phyloP scores from a whole-genome alignment of 352 stramenopile genomes.

The Phytophthora pluvialis region DNA sequence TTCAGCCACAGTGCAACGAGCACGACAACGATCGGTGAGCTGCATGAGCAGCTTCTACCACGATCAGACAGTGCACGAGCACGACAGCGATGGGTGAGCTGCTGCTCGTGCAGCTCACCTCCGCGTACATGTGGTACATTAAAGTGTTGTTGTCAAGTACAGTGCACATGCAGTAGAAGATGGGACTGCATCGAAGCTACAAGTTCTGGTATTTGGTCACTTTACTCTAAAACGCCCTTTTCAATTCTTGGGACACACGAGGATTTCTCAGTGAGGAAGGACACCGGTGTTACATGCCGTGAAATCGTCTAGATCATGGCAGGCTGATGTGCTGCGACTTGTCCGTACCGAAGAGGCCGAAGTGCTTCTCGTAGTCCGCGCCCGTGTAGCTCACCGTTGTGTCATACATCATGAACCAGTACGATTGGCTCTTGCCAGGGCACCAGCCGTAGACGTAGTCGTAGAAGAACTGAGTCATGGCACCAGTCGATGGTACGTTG shows the following conservation, averaged over 20 bases:
- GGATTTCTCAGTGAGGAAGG: too few relatives aligned
- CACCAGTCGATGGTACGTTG: constrained; percentile 46
- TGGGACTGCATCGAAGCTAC: too few relatives aligned
- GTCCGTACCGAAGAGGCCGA: constrained; percentile 57
- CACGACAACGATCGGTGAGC: too few relatives aligned
- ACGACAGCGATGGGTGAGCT: too few relatives aligned
- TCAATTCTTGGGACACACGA: neutral
- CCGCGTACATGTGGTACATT: too few relatives aligned
- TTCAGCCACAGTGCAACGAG: too few relatives aligned
- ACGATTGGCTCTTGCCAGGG: constrained; percentile 34
- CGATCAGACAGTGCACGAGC: too few relatives aligned
- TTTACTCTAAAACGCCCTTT: neutral
- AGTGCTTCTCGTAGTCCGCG: constrained; percentile 59
- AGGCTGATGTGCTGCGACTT: constrained; percentile 46
- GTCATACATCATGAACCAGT: constrained; percentile 77
- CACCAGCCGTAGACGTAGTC: constrained; percentile 47
- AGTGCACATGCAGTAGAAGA: too few relatives aligned
- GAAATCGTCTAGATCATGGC: constrained; percentile 14
- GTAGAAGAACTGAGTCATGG: constrained; percentile 48
- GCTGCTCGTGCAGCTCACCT: too few relatives aligned
- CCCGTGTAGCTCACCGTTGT: constrained; percentile 49
- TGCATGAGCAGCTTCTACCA: too few relatives aligned
- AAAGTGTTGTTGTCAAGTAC: too few relatives aligned
- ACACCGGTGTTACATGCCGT: neutral
- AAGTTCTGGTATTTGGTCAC: neutral